phyloP scores from a whole-genome alignment of 495 filamentous ascomycete genomes.

The Ascodesmis nigricans region DNA sequence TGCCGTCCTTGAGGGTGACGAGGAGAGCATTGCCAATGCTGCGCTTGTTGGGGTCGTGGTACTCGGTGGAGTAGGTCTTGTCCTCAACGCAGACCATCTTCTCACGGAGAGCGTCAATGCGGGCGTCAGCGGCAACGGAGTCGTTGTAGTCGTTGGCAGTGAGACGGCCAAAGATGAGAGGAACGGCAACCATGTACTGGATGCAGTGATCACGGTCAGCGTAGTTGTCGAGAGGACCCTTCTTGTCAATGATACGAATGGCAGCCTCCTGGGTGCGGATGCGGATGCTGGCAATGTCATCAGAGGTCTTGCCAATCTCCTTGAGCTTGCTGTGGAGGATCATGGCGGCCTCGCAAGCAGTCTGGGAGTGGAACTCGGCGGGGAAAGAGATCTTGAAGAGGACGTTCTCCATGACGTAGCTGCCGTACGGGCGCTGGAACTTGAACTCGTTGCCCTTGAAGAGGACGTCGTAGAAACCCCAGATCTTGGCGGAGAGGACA shows the following conservation, averaged over 20 bases:
- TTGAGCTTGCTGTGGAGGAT: constrained; percentile 64
- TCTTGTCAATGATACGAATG: constrained; percentile 98
- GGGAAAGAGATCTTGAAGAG: constrained; percentile 81
- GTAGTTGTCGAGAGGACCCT: constrained; percentile 99
- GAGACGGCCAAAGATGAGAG: constrained; percentile 82
- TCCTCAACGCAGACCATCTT: constrained; percentile 93
- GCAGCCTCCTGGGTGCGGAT: constrained; percentile 97
- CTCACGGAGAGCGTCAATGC: constrained; percentile 73
- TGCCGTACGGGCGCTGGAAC: constrained; percentile 89
- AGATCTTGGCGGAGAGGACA: constrained; percentile 75
- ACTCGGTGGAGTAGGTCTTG: constrained; percentile 76
- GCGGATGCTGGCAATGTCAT: constrained; percentile 78
- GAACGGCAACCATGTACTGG: constrained; percentile 94
- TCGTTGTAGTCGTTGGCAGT: constrained; percentile 83
- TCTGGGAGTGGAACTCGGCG: constrained; percentile 99
- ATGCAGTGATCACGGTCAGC: constrained; percentile 98
- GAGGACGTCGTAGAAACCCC: constrained; percentile 96
- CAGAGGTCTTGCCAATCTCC: constrained; percentile 67
- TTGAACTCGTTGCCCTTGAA: constrained; percentile 90
- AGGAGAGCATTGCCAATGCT: constrained; percentile 92
- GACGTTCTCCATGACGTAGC: constrained; percentile 99
- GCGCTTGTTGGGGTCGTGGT: constrained; percentile 78
- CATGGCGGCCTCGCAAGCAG: constrained; percentile 84
- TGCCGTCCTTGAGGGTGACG: constrained; percentile 83
- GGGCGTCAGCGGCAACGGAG: constrained; percentile 67